Conservation (phyloP, 176 grass and related monocot genomes). For the Rhynchospora breviuscula region DNA sequence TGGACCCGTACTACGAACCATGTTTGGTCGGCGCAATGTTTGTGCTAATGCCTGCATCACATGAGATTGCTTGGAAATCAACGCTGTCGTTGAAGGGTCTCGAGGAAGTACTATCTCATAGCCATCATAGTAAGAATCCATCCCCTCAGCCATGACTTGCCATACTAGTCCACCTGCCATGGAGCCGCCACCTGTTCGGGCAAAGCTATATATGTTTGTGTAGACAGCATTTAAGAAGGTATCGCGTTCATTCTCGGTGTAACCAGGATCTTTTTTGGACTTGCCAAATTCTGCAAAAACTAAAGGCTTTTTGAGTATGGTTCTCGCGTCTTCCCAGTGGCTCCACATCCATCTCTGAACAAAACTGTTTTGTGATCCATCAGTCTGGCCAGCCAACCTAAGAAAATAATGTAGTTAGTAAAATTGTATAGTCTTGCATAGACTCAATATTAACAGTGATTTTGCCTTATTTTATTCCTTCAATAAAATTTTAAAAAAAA, state of each 20-base stretch:
- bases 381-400: constrained; percentile 33
- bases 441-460: not conserved
- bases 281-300: constrained; percentile 45
- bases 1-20: not conserved
- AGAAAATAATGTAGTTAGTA: not conserved
- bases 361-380: constrained; percentile 26
- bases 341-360: constrained; percentile 37
- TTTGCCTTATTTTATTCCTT: not conserved
- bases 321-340: constrained; percentile 43
- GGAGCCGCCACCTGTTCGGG: constrained; percentile 24
- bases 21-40: constrained; percentile 11
- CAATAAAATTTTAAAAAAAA: too few species aligned
- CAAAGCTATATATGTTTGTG: constrained; percentile 28
- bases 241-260: constrained; percentile 31
- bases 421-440: not conserved
- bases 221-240: constrained; percentile 30
- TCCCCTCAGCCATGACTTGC: constrained; percentile 46
- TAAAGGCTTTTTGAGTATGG: constrained; percentile 38
- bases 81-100: constrained; percentile 12
- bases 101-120: constrained; percentile 49
- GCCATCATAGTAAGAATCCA: constrained; percentile 41
- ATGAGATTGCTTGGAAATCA: constrained; percentile 34
- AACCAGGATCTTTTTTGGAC: constrained; percentile 36
- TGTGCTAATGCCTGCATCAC: constrained; percentile 25
- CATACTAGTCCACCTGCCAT: constrained; percentile 40